Evolutionary conservation across 78 protist species (phyloP).

Genomic region (Tieghemostelium lacteum): DNA sequence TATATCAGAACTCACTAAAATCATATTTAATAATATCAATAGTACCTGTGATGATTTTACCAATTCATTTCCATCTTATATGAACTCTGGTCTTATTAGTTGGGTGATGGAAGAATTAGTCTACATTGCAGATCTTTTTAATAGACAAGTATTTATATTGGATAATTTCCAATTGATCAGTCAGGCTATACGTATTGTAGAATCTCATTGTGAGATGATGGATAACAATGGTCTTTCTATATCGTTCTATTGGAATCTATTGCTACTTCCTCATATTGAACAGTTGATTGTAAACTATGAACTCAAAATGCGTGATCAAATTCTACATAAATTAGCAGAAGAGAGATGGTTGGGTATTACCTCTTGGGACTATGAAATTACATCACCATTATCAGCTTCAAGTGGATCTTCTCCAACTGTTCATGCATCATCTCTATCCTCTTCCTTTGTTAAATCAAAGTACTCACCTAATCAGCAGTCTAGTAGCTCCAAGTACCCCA

Average conservation of each 20-base stretch:
- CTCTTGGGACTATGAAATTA: slow-evolving; percentile 59
- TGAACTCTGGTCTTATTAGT: slow-evolving; percentile 52
- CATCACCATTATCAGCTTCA: background rate
- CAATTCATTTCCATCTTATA: slow-evolving; percentile 56
- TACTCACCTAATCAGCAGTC: no score
- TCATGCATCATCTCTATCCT: background rate
- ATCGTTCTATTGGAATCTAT: slow-evolving; percentile 45
- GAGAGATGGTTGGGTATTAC: slow-evolving; percentile 58
- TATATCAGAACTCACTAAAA: slow-evolving; percentile 39
- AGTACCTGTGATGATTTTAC: slow-evolving; percentile 63
- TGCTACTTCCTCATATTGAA: slow-evolving; percentile 57
- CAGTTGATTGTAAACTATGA: slow-evolving; percentile 49
- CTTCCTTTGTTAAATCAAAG: no score
- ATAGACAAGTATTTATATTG: slow-evolving; percentile 52
- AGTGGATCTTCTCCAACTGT: slow-evolving; percentile 19
- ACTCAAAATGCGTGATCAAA: slow-evolving; percentile 17
- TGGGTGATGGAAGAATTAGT: slow-evolving; percentile 50
- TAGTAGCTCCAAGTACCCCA: background rate
- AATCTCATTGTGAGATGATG: slow-evolving; percentile 80
- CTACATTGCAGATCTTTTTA: slow-evolving; percentile 25
- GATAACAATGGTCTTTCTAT: slow-evolving; percentile 60
- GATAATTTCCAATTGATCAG: slow-evolving; percentile 49
- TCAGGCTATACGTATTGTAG: slow-evolving; percentile 37
- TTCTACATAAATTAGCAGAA: slow-evolving; percentile 37
- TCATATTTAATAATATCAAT: slow-evolving; percentile 41